A percentile compares a stretch with the other conserved stretches of the same genome.
phyloP scores from a whole-genome alignment of 2,329 filamentous ascomycete genomes.

The Fusarium floridanum region DNA sequence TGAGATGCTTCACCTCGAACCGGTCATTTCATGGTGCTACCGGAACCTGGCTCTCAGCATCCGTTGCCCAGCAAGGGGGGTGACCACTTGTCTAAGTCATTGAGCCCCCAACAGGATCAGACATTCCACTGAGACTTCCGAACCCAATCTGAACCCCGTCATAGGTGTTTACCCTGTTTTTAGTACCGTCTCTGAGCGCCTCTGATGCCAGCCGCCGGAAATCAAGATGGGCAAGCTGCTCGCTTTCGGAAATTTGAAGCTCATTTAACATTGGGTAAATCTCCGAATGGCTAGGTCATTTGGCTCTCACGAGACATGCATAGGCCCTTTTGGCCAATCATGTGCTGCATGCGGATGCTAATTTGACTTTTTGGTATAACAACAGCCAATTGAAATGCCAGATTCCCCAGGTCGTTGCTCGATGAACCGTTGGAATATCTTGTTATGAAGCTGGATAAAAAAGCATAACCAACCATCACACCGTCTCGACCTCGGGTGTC shows the following conservation, averaged over 20 bases:
- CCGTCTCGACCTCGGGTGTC: neutral
- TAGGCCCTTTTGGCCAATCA: conserved; percentile 35
- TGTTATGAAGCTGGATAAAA: neutral
- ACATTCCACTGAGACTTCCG: conserved; percentile 20
- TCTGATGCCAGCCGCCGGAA: neutral
- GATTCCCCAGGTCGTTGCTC: conserved; percentile 3
- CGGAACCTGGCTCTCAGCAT: neutral
- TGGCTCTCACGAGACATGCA: conserved; percentile 34
- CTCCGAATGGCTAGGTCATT: conserved; percentile 31
- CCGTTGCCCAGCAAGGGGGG: conserved; percentile 24
- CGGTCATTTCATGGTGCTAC: conserved; percentile 1
- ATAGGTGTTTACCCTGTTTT: conserved; percentile 31
- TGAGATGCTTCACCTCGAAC: neutral
- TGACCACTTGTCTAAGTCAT: conserved; percentile 16
- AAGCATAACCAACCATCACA: neutral
- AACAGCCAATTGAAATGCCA: conserved; percentile 27
- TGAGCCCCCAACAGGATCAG: neutral
- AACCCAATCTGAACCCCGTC: conserved; percentile 19
- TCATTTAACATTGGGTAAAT: conserved; percentile 39
- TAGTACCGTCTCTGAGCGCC: neutral
- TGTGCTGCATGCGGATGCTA: conserved; percentile 10
- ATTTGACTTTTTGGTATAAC: conserved; percentile 16
- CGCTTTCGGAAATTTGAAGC: conserved; percentile 44
- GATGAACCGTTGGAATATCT: neutral
- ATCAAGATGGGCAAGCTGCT: conserved; percentile 13